Evolutionary conservation across 2,329 filamentous ascomycete species (phyloP), one percentile per base, ranked within the genome.

Genomic region (Colletotrichum simmondsii): DNA sequence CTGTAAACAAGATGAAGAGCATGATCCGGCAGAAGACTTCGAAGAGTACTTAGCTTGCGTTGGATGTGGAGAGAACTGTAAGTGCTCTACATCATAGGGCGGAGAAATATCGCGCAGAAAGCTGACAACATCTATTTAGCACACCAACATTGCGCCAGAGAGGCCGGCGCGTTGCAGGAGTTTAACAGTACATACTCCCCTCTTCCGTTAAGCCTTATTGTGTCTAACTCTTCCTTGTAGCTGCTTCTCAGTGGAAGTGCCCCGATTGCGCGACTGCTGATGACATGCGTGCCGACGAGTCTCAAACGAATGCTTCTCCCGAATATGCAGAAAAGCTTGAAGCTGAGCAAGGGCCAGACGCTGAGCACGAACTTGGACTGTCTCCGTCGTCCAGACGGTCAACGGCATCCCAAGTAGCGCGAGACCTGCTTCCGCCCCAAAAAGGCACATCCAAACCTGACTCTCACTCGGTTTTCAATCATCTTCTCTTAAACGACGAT

Each of bases 121-220:
- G 77, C 84, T 87, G 78, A 89, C 80, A 71, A 75, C 83, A 78
- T 85, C 8, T 10, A n/a, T n/a, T 80, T 85, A 98, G 96, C 95
- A 79, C 96, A 98, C 86, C 92, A 93, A 81, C 93, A 97, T 88
- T 98, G 96, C 84, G 95, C 95, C 71, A 91, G 93, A 79, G 90
- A 93, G 80, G 90, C 91, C 80, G 89, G 89, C 72, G 90, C 90
- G 75, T 84, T 72, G 5, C 28, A 28, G 11, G 42, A 65, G 4
- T n/a, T 32, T 19, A 69, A 12, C 19, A 89, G 94, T 95, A 88
- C 82, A 88, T 42, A 77, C n/a, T 16, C n/a, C 3, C 10, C 35
- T 16, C 28, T 11, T 61, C 80, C 52, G 60, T 14, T 2, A 26
- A 46, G 7, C 14, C 53, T 32, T 26, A 12, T 30, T 42, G 10